phyloP scores from a whole-genome alignment of 108 stramenopile genomes.

The Fragilariopsis cylindrus region DNA sequence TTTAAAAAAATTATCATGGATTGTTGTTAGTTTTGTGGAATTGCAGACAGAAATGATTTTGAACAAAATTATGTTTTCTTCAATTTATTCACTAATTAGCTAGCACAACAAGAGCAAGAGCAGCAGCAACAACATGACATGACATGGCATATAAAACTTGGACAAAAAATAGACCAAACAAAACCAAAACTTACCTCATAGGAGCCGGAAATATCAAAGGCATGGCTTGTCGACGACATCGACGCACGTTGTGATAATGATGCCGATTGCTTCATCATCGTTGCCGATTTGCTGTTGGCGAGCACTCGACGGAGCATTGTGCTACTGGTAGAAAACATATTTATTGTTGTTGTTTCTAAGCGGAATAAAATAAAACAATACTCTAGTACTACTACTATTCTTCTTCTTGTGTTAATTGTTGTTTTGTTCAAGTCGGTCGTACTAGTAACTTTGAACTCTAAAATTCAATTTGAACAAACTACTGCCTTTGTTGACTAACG shows the following conservation, averaged over 20 bases:
- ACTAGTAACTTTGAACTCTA: too few relatives aligned
- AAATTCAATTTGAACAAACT: too few relatives aligned
- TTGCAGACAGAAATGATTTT: not conserved
- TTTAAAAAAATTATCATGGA: not conserved
- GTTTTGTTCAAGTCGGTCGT: too few relatives aligned
- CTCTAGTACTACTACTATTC: too few relatives aligned
- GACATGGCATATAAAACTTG: not conserved
- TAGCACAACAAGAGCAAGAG: not conserved
- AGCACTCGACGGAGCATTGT: slow-evolving; percentile 1
- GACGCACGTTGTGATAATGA: not conserved
- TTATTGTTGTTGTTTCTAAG: not conserved
- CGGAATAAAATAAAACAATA: too few relatives aligned
- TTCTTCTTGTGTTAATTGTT: too few relatives aligned
- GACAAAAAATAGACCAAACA: not conserved
- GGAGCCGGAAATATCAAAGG: slow-evolving; percentile 78
- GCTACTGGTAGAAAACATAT: slow-evolving; percentile 5
- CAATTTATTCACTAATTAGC: not conserved
- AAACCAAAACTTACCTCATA: slow-evolving; percentile 48
- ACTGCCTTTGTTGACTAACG: too few relatives aligned
- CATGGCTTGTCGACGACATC: slow-evolving; percentile 25
- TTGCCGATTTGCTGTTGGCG: not conserved
- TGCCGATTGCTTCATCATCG: slow-evolving; percentile 1
- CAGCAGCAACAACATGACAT: not conserved
- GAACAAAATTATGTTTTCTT: not conserved
- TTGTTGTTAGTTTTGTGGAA: not conserved